A percentile compares a stretch with the other conserved stretches of the same genome.
Conservation (phyloP, 2,329 filamentous ascomycete species). For the Fusarium beomiforme region DNA sequence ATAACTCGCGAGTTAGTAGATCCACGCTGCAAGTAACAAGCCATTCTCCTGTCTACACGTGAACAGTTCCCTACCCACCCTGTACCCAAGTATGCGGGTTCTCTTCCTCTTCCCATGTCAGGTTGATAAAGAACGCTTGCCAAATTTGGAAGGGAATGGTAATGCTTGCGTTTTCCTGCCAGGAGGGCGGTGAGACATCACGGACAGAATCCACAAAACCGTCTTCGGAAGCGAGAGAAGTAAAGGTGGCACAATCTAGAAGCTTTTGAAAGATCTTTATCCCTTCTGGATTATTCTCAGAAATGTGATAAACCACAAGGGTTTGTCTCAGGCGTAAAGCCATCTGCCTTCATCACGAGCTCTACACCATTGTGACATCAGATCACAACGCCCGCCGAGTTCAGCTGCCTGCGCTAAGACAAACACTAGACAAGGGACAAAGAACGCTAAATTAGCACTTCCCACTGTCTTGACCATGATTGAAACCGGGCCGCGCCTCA, state of each 20-base stretch:
- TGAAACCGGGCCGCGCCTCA: conserved; percentile 12
- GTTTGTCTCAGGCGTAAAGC: background rate
- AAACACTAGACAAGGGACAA: background rate
- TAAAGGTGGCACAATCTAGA: conserved; percentile 4
- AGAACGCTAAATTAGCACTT: conserved; percentile 2
- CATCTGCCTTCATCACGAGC: background rate
- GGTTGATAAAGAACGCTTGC: background rate
- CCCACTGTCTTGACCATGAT: background rate
- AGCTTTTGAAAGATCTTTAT: background rate
- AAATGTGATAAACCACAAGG: background rate
- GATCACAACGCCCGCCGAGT: background rate
- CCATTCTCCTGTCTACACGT: conserved; percentile 4
- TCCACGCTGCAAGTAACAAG: background rate
- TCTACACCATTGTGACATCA: background rate
- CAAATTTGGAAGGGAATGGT: background rate
- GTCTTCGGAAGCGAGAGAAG: background rate
- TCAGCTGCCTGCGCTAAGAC: background rate
- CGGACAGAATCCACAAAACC: background rate
- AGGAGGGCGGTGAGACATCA: conserved; percentile 4
- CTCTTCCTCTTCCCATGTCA: background rate
- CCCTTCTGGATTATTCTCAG: background rate
- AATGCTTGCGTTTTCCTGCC: background rate
- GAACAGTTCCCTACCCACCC: background rate
- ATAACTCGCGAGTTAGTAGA: background rate
- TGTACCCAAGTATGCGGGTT: background rate